Percentiles rank a stretch among this genome's conserved stretches.
Evolutionary conservation across 2,329 filamentous ascomycete species (phyloP).

Genomic region (Aspergillus sp.): DNA sequence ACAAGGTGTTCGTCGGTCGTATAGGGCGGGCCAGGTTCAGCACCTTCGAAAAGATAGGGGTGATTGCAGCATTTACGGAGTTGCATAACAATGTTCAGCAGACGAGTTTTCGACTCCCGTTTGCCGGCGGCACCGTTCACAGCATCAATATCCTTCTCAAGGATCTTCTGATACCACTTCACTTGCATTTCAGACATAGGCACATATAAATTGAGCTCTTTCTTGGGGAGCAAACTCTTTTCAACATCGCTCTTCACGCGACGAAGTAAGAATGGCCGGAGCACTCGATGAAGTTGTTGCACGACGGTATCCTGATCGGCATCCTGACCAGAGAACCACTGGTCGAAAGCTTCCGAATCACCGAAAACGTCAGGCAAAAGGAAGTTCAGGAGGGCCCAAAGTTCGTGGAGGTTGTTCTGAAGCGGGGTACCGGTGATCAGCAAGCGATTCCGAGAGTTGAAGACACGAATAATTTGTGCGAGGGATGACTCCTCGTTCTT

Average conservation of each 20-base stretch:
- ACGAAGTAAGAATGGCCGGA: slow-evolving; percentile 89
- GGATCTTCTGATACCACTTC: slow-evolving; percentile 98
- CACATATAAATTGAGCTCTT: slow-evolving; percentile 94
- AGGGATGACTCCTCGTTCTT: slow-evolving; percentile 99
- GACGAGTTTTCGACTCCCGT: slow-evolving; percentile 92
- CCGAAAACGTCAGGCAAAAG: slow-evolving; percentile 97
- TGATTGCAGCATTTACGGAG: slow-evolving; percentile 98
- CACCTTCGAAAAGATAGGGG: slow-evolving; percentile 95
- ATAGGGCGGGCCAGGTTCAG: slow-evolving; percentile 94
- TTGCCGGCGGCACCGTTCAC: slow-evolving; percentile 96
- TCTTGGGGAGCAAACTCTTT: slow-evolving; percentile 95
- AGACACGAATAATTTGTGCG: slow-evolving; percentile 92
- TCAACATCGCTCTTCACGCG: slow-evolving; percentile 98
- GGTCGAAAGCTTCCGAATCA: slow-evolving; percentile 92
- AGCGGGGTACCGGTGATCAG: slow-evolving; percentile 95
- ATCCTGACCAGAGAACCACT: slow-evolving; percentile 93
- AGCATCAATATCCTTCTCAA: slow-evolving; percentile 98
- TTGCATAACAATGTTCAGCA: slow-evolving; percentile 99
- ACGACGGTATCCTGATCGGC: slow-evolving; percentile 94
- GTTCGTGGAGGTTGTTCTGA: slow-evolving; percentile 96
- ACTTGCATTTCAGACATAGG: slow-evolving; percentile 99
- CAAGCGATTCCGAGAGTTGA: slow-evolving; percentile 91
- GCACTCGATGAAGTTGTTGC: slow-evolving; percentile 88
- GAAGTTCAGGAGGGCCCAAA: slow-evolving; percentile 98
- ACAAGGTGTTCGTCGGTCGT: slow-evolving; percentile 96